These are phyloP conservation scores for Lachnellula arida DNA, from an alignment of 2,329 filamentous ascomycete species.

Conservation along the genomic window DNA sequence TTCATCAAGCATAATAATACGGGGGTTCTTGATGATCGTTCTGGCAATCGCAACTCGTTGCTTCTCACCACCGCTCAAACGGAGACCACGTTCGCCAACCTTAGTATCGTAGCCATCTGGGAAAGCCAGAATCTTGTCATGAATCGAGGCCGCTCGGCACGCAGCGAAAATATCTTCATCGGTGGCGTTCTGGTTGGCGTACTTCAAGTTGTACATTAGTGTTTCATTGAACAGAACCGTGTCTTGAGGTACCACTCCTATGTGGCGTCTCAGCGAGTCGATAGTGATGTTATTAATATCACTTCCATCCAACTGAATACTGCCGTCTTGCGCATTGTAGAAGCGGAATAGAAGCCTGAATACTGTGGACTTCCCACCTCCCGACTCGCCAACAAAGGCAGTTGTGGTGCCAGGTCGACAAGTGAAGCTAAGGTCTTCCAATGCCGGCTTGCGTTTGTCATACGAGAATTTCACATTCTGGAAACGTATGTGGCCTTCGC, in stretches of 20 bases:
- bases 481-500: conserved; percentile 79
- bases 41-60: conserved; percentile 91
- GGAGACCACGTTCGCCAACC: conserved; percentile 83
- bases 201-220: conserved; percentile 90
- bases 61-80: conserved; percentile 86
- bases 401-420: conserved; percentile 89
- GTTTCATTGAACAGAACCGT: conserved; percentile 93
- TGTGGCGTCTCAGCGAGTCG: conserved; percentile 84
- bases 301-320: conserved; percentile 77
- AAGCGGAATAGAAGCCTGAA: conserved; percentile 96
- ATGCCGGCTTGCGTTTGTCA: conserved; percentile 76
- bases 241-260: conserved; percentile 95
- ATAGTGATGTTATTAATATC: conserved; percentile 86
- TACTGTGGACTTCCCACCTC: conserved; percentile 93
- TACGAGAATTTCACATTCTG: conserved; percentile 89
- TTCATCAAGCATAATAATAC: conserved; percentile 89
- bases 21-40: conserved; percentile 86
- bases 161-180: conserved; percentile 79
- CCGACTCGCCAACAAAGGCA: conserved; percentile 92
- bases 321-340: conserved; percentile 79
- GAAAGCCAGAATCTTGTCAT: conserved; percentile 86
- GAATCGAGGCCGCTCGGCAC: conserved; percentile 82
- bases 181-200: conserved; percentile 75
- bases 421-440: conserved; percentile 79
- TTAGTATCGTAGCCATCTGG: conserved; percentile 85